phyloP scores from a whole-genome alignment of 805 yeast species.

The Starmerella sirachaensis region DNA sequence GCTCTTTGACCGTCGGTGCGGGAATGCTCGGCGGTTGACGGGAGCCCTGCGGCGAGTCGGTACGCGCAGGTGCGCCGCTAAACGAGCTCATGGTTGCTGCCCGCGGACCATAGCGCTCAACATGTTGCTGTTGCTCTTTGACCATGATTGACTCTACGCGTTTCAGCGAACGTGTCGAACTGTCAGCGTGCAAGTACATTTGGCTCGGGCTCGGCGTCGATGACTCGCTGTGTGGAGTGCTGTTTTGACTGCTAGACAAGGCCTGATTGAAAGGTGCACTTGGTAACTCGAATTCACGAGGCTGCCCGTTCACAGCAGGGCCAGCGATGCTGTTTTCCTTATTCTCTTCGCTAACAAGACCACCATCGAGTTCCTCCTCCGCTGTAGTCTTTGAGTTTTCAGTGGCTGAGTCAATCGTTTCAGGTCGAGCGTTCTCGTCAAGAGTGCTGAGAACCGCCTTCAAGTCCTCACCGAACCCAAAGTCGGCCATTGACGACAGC shows the following conservation, averaged over 20 bases:
- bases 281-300: slow-evolving; percentile 4
- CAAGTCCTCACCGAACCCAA: slow-evolving; percentile 20
- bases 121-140: slow-evolving; percentile 16
- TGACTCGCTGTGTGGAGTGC: slow-evolving; percentile 2
- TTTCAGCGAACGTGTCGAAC: slow-evolving; percentile 9
- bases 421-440: slow-evolving; percentile 1
- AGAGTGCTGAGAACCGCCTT: slow-evolving; percentile 11
- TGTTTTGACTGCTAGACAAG: too few relatives aligned
- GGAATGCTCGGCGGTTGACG: too few relatives aligned
- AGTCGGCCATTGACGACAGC: slow-evolving; percentile 5
- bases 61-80: too few relatives aligned
- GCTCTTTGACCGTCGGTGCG: too few relatives aligned
- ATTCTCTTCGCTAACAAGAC: too few relatives aligned
- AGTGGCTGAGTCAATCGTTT: background rate
- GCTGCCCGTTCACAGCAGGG: too few relatives aligned
- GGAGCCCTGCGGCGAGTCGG: too few relatives aligned
- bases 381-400: background rate
- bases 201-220: slow-evolving; percentile 18
- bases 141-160: slow-evolving; percentile 10
- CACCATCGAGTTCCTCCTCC: background rate
- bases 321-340: background rate
- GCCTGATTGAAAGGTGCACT: slow-evolving; percentile 8
- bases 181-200: slow-evolving; percentile 10
- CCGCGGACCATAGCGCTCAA: slow-evolving; percentile 12
- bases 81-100: slow-evolving; percentile 10